phyloP scores from a whole-genome alignment of 306 rosid species.

The Styphnolobium japonicum region DNA sequence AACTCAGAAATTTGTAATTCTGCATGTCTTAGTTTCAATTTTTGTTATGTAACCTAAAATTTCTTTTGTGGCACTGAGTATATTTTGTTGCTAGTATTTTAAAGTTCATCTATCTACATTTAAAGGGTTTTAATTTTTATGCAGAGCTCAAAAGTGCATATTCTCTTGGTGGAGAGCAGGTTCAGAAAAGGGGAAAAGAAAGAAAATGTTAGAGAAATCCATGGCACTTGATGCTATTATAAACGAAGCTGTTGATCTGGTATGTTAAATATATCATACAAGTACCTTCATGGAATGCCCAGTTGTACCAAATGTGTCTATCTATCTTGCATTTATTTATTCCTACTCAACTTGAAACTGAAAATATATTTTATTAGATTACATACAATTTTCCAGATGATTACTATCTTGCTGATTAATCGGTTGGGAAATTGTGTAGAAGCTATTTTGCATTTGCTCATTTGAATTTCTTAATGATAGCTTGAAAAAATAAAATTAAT shows the following conservation, averaged over 20 bases:
- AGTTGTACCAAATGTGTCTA: background rate
- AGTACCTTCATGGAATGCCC: background rate
- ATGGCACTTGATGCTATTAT: conserved; percentile 54
- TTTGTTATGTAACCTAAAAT: background rate
- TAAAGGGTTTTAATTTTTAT: background rate
- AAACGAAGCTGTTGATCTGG: conserved; percentile 72
- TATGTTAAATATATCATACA: conserved; percentile 23
- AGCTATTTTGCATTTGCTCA: background rate
- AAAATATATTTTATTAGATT: background rate
- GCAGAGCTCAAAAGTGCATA: background rate
- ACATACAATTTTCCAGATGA: background rate
- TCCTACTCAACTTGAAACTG: background rate
- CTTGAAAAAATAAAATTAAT: background rate
- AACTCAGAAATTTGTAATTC: background rate
- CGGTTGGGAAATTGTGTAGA: background rate
- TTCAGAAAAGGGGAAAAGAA: conserved; percentile 7
- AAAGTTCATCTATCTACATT: background rate
- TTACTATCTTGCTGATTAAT: background rate
- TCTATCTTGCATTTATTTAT: background rate
- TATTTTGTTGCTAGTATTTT: background rate
- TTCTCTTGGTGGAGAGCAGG: conserved; percentile 23
- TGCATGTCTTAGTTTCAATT: background rate
- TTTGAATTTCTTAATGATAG: background rate
- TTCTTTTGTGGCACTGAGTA: background rate
- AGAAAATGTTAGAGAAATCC: conserved; percentile 39